phyloP scores from a whole-genome alignment of 176 grass and related monocot species.

The Lolium multiflorum region DNA sequence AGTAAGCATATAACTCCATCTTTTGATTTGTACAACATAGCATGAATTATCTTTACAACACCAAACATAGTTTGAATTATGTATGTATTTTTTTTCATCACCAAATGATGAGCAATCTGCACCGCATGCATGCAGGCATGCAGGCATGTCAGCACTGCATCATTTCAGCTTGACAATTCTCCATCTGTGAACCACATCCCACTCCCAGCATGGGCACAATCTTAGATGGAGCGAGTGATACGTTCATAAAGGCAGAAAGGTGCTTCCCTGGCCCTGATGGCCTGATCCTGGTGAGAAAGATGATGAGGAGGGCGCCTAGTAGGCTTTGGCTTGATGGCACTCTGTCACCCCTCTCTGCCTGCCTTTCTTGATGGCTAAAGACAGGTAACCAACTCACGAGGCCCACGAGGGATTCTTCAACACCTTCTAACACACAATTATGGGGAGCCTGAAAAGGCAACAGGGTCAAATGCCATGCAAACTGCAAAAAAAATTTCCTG shows the following conservation, averaged over 20 bases:
- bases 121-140: too few relatives aligned
- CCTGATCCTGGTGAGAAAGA: not conserved
- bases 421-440: slow-evolving; percentile 28
- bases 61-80: too few relatives aligned
- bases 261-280: not conserved
- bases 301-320: not conserved
- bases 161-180: too few relatives aligned
- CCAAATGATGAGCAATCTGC: too few relatives aligned
- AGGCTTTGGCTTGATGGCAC: not conserved
- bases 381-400: slow-evolving; percentile 17
- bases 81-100: too few relatives aligned
- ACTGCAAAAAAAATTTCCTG: not conserved
- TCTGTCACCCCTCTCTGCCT: not conserved
- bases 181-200: too few relatives aligned
- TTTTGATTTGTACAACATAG: too few relatives aligned
- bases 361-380: not conserved
- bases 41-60: too few relatives aligned
- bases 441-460: slow-evolving; percentile 23
- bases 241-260: slow-evolving; percentile 49
- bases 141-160: too few relatives aligned
- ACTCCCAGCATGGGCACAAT: not conserved
- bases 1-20: too few relatives aligned
- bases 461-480: slow-evolving; percentile 11
- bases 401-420: not conserved
- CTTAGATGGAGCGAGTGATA: not conserved